These are phyloP conservation scores for Cordyceps tenuipes DNA, from an alignment of 2,329 filamentous ascomycete genomes.

Conservation along the genomic window DNA sequence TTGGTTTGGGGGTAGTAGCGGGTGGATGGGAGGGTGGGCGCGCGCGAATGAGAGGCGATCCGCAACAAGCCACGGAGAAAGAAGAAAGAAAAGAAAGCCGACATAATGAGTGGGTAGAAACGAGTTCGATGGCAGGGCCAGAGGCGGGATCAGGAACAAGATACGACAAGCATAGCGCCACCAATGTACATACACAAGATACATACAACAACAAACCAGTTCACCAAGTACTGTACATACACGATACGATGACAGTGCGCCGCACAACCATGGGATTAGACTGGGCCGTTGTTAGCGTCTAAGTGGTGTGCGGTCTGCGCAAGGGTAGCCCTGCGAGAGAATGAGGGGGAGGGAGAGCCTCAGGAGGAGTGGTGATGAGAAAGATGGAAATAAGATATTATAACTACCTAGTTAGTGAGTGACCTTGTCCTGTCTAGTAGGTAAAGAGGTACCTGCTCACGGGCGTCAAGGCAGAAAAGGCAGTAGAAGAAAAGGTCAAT, in stretches of 20 bases:
- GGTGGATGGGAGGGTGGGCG: not conserved
- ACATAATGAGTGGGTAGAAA: not conserved
- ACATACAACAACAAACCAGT: not conserved
- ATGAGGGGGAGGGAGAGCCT: no score
- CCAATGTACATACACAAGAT: not conserved
- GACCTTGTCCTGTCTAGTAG: no score
- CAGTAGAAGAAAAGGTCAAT: not conserved
- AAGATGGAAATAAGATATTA: no score
- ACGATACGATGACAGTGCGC: not conserved
- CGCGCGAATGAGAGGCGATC: conserved; percentile 2
- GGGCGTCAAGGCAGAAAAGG: no score
- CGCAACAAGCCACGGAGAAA: not conserved
- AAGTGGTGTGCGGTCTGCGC: not conserved
- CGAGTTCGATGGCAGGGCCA: not conserved
- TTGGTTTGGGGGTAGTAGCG: not conserved
- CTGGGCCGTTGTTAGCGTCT: not conserved
- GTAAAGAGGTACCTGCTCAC: no score
- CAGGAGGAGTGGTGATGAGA: no score
- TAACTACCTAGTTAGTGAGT: no score
- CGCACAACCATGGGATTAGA: conserved; percentile 4
- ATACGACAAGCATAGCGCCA: not conserved
- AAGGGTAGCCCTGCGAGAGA: not conserved
- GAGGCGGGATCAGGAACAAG: not conserved
- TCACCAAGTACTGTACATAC: no score
- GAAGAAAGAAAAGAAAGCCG: no score